phyloP scores from a whole-genome alignment of 148 eudicot species.

The Dianthus caryophyllus region DNA sequence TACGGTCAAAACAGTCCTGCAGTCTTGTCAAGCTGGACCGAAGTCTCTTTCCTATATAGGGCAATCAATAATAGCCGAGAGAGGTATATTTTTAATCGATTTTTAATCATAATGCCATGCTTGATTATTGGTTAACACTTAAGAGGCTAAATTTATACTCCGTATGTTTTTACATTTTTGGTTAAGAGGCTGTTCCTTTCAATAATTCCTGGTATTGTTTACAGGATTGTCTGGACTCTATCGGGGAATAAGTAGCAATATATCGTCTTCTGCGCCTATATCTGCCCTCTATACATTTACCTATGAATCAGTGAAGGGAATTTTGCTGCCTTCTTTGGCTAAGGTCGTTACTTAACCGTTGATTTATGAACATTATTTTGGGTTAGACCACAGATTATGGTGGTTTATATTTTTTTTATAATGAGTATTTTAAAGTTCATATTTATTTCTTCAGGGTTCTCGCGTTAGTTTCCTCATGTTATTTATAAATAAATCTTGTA shows the following conservation, averaged over 20 bases:
- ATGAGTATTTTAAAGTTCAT: too few species aligned
- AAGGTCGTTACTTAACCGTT: conserved; percentile 38
- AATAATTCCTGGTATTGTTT: not conserved
- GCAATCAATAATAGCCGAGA: conserved; percentile 77
- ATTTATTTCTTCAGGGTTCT: conserved; percentile 5
- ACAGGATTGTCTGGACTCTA: conserved; percentile 81
- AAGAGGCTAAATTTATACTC: too few species aligned
- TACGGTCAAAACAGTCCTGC: conserved; percentile 83
- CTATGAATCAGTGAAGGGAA: conserved; percentile 82
- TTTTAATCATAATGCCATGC: too few species aligned
- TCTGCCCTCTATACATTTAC: conserved; percentile 93
- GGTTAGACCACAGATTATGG: conserved; percentile 7
- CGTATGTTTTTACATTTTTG: not conserved
- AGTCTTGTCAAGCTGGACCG: conserved; percentile 62
- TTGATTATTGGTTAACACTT: too few species aligned
- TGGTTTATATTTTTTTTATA: too few species aligned
- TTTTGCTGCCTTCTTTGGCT: conserved; percentile 70
- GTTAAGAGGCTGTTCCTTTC: not conserved
- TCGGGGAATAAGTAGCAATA: conserved; percentile 88
- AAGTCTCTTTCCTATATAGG: conserved; percentile 52
- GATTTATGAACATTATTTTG: not conserved
- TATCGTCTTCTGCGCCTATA: conserved; percentile 89
- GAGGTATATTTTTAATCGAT: conserved; percentile 44
- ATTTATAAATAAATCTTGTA: conserved; percentile 24
- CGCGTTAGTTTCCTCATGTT: conserved; percentile 13